Percentiles rank a stretch among this genome's conserved stretches.
Evolutionary conservation across 805 yeast species (phyloP).

Genomic region (Candida yuanshanica): DNA sequence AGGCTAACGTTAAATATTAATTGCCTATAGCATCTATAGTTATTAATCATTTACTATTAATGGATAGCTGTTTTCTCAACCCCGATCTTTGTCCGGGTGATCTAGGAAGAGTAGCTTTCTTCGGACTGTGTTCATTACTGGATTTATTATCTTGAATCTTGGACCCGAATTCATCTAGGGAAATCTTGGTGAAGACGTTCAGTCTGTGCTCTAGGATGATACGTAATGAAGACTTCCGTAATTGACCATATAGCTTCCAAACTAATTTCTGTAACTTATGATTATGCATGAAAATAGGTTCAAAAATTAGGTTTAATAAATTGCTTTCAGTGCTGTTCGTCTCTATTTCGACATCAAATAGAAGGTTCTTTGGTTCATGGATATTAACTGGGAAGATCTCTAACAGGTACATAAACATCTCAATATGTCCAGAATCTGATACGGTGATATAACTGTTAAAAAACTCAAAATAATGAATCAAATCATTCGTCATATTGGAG

Average conservation of each 20-base stretch:
- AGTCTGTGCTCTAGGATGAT: conserved; percentile 16
- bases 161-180: background rate
- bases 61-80: background rate
- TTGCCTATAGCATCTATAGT: background rate
- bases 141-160: background rate
- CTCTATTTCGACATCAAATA: conserved; percentile 15
- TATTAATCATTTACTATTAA: background rate
- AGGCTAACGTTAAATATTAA: too few species aligned
- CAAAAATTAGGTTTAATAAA: conserved; percentile 15
- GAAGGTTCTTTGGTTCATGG: conserved; percentile 5
- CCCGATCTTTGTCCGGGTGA: background rate
- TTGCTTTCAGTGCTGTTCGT: conserved; percentile 1
- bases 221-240: conserved; percentile 9
- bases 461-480: conserved; percentile 5
- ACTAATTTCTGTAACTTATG: conserved; percentile 8
- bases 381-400: conserved; percentile 19
- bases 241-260: conserved; percentile 4
- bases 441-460: conserved; percentile 5
- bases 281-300: conserved; percentile 12
- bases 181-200: conserved; percentile 11
- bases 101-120: background rate
- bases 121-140: background rate
- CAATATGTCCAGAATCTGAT: conserved; percentile 2
- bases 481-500: background rate
- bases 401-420: conserved; percentile 17